Base-by-base conservation (phyloP, 192 early-diverging fungal genomes). In the Coemansia sp. region DNA sequence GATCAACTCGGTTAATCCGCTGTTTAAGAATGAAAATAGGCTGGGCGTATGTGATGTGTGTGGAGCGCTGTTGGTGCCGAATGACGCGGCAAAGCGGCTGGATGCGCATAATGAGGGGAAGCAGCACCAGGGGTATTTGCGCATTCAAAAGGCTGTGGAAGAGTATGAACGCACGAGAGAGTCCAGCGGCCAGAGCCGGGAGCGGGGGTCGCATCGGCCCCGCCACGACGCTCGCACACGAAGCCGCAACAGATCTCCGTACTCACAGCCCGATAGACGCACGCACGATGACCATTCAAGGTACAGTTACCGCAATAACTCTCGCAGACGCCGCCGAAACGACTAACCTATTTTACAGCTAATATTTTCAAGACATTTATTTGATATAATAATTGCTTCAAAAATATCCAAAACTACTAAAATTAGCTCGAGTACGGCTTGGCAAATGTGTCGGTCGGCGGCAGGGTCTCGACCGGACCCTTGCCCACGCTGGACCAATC, bases 401-500 rank as follows among this genome's bases (percentile, higher is more conserved):
- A 34, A 34, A 34, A 34, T 34, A 34, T 34, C 8, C 31, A 34
- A 34, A 34, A 34, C 31, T 34, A 34, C 31, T 1, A 8, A 46
- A 2, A 23, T 52, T 12, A 52, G 19, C 51, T 52, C 21, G 51
- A 52, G 69, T 74, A 87, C 73, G 87, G 82, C 85, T 93, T 96
- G 5, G 93, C 94, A 5, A 88, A 72, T 86, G 97, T 93, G 55
- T 94, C 95, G 31, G 93, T 91, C 8, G 97, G 97, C 19, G 97
- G 94, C 60, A 89, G 86, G 12, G 89, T 88, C 78, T 96, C 92
- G 12, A 96, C 94, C 10, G 80, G 75, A 55, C 86, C 87, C 77
- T 91, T 88, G 23, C 86, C 84, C 42, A 99, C 94, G 77, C 95
- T 93, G 28, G 80, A 83, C 96, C 96, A 99, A 74, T 99, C 96